Evolutionary conservation across 306 rosid genomes (phyloP).

Genomic region (Vicia sativa): DNA sequence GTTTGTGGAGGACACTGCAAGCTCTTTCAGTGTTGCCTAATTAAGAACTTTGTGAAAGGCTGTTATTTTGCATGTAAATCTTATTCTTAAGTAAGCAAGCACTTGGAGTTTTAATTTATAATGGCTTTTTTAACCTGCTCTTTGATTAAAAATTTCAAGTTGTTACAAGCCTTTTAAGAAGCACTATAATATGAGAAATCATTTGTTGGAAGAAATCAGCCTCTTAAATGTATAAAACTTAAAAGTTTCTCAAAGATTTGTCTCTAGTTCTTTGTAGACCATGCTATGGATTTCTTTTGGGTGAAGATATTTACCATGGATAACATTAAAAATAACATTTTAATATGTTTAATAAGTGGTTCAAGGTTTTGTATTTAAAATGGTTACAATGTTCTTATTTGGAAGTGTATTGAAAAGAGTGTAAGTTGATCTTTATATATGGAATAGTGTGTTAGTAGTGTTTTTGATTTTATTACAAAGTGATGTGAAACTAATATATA

Average conservation of each 20-base stretch:
- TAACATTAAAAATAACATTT: too few species aligned
- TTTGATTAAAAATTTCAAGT: constrained; percentile 17
- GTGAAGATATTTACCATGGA: too few species aligned
- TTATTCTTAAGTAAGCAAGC: constrained; percentile 43
- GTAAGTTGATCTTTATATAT: too few species aligned
- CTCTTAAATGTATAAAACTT: not conserved
- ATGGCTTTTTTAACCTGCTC: constrained; percentile 21
- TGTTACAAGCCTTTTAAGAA: constrained; percentile 23
- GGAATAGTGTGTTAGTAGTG: too few species aligned
- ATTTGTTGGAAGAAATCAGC: not conserved
- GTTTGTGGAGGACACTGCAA: constrained; percentile 73
- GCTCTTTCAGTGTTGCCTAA: constrained; percentile 87
- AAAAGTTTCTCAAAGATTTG: not conserved
- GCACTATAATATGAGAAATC: not conserved
- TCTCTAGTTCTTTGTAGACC: too few species aligned
- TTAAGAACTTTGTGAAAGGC: constrained; percentile 35
- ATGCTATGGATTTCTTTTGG: too few species aligned
- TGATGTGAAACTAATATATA: too few species aligned
- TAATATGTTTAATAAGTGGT: not conserved
- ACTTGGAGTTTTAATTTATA: constrained; percentile 40
- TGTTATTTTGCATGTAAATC: constrained; percentile 58
- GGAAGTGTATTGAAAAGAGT: too few species aligned
- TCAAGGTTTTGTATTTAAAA: not conserved
- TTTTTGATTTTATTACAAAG: too few species aligned
- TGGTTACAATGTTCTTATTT: not conserved